Conservation (phyloP, 768 basidiomycete genomes). For the Rhodocollybia butyracea region DNA sequence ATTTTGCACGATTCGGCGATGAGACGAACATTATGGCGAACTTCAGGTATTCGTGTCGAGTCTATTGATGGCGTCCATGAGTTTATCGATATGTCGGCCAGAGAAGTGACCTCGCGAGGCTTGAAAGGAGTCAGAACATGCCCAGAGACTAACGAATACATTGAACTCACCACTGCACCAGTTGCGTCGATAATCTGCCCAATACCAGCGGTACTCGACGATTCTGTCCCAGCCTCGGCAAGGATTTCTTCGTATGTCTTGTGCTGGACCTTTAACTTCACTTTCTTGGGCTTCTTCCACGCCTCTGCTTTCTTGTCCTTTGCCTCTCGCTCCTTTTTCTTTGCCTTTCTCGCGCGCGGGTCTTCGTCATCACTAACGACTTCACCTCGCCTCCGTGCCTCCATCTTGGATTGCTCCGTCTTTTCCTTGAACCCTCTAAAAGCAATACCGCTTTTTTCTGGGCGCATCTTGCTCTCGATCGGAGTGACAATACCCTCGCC, state of each 20-base stretch:
- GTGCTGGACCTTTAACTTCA: slow-evolving; percentile 84
- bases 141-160: neutral
- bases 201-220: slow-evolving; percentile 44
- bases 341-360: slow-evolving; percentile 40
- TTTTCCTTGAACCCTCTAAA: slow-evolving; percentile 86
- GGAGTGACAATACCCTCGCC: slow-evolving; percentile 88
- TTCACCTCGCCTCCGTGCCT: slow-evolving; percentile 75
- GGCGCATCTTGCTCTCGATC: slow-evolving; percentile 80
- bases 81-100: slow-evolving; percentile 72
- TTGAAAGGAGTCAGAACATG: slow-evolving; percentile 24
- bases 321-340: slow-evolving; percentile 52
- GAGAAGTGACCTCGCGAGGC: slow-evolving; percentile 84
- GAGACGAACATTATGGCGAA: slow-evolving; percentile 92
- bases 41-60: slow-evolving; percentile 86
- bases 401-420: slow-evolving; percentile 78
- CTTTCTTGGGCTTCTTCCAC: slow-evolving; percentile 86
- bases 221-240: slow-evolving; percentile 74
- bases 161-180: slow-evolving; percentile 74
- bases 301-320: slow-evolving; percentile 65
- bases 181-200: slow-evolving; percentile 95
- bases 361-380: slow-evolving; percentile 70
- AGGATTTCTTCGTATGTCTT: slow-evolving; percentile 97
- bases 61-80: slow-evolving; percentile 89
- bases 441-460: slow-evolving; percentile 84
- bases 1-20: slow-evolving; percentile 80